Conservation (phyloP, 352 stramenopile genomes). For the Pythium brassicae region DNA sequence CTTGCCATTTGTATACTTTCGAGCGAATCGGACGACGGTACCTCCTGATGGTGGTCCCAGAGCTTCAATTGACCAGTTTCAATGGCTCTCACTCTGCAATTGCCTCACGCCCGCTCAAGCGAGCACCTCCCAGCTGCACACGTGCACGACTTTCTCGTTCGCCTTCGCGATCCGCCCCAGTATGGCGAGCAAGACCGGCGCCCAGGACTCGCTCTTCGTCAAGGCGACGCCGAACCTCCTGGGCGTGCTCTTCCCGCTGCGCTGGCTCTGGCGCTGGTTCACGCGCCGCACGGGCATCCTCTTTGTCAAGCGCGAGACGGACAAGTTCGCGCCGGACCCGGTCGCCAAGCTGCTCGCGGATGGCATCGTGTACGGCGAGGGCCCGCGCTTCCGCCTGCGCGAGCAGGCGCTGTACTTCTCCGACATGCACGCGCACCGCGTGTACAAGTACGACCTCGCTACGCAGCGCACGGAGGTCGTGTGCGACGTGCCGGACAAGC, state of each 20-base stretch:
- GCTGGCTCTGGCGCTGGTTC: slow-evolving; percentile 27
- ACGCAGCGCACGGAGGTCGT: slow-evolving; percentile 32
- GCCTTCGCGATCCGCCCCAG: background rate
- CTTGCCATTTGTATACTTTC: too few relatives aligned
- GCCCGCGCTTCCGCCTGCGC: slow-evolving; percentile 45
- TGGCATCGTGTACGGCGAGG: slow-evolving; percentile 53
- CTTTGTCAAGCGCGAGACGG: slow-evolving; percentile 10
- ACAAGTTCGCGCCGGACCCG: slow-evolving; percentile 19
- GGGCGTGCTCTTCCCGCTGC: slow-evolving; percentile 15
- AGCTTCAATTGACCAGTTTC: too few relatives aligned
- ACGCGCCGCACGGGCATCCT: slow-evolving; percentile 20
- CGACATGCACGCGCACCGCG: slow-evolving; percentile 59
- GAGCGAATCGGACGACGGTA: too few relatives aligned
- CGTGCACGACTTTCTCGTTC: too few relatives aligned
- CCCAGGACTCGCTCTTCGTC: slow-evolving; percentile 15
- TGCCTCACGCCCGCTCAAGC: too few relatives aligned
- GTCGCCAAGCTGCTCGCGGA: slow-evolving; percentile 26
- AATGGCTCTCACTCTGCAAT: too few relatives aligned
- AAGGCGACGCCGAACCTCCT: slow-evolving; percentile 16
- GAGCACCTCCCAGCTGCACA: too few relatives aligned
- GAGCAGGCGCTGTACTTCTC: slow-evolving; percentile 59
- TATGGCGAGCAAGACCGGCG: background rate
- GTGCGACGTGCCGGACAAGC: slow-evolving; percentile 39
- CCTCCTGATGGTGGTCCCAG: too few relatives aligned
- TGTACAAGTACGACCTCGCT: slow-evolving; percentile 51